These are phyloP conservation scores for Candida incommunis DNA, from an alignment of 805 yeast species.

Conservation along the genomic window DNA sequence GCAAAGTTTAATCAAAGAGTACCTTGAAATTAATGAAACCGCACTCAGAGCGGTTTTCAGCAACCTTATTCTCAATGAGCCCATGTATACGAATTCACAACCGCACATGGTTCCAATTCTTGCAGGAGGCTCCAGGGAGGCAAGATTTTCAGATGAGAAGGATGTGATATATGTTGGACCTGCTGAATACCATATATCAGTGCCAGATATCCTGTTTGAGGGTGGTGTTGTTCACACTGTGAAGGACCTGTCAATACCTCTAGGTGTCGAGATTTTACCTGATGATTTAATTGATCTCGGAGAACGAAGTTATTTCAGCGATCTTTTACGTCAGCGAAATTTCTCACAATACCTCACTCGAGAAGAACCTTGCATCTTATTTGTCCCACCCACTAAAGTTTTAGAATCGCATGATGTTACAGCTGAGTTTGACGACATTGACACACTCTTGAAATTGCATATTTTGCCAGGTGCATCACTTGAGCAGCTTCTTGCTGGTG, in stretches of 20 bases:
- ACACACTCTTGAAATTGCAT: conserved; percentile 51
- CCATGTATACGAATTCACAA: conserved; percentile 51
- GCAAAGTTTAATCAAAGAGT: conserved; percentile 44
- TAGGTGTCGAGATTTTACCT: conserved; percentile 35
- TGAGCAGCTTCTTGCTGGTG: conserved; percentile 10
- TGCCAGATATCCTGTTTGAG: conserved; percentile 53
- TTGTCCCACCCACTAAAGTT: conserved; percentile 56
- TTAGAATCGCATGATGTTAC: conserved; percentile 38
- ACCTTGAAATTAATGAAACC: conserved; percentile 37
- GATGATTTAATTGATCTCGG: conserved; percentile 43
- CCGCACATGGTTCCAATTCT: conserved; percentile 15
- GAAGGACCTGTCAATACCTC: conserved; percentile 42
- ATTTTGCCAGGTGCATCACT: conserved; percentile 44
- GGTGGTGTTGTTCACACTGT: conserved; percentile 79
- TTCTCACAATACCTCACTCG: conserved; percentile 17
- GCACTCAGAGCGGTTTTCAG: conserved; percentile 39
- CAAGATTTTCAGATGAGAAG: conserved; percentile 3
- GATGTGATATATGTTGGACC: conserved; percentile 1
- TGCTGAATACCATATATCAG: not conserved
- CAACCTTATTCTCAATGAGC: conserved; percentile 45
- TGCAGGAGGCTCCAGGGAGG: conserved; percentile 9
- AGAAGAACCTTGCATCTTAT: conserved; percentile 9
- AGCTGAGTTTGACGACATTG: conserved; percentile 28
- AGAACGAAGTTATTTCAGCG: conserved; percentile 31
- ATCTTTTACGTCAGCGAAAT: conserved; percentile 32